phyloP scores from a whole-genome alignment of 2,329 filamentous ascomycete genomes.

The Mariannaea sp. region DNA sequence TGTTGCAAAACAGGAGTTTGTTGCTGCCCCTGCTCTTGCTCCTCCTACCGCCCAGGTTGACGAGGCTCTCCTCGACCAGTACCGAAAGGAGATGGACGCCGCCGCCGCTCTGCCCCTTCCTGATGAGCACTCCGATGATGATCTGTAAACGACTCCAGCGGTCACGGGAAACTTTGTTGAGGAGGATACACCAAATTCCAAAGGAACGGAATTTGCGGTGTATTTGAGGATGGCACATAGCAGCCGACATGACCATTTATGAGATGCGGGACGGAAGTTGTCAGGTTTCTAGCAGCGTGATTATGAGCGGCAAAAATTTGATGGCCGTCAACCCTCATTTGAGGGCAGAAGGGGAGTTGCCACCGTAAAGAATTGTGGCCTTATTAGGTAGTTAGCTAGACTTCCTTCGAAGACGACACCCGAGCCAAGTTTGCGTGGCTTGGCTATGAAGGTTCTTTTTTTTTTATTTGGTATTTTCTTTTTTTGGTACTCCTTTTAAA shows the following conservation, averaged over 20 bases:
- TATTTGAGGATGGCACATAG: conserved; percentile 40
- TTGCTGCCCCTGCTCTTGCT: conserved; percentile 91
- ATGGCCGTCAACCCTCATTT: conserved; percentile 39
- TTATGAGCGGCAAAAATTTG: conserved; percentile 40
- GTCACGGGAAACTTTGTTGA: conserved; percentile 38
- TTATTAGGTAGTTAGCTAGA: conserved; percentile 46
- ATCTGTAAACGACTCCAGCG: conserved; percentile 55
- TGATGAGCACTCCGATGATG: conserved; percentile 85
- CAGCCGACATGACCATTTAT: conserved; percentile 47
- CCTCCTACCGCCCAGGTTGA: conserved; percentile 92
- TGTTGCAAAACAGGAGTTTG: conserved; percentile 75
- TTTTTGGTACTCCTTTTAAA: neutral
- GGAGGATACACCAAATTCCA: conserved; percentile 35
- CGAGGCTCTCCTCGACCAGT: conserved; percentile 77
- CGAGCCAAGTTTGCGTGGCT: conserved; percentile 39
- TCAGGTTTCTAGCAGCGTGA: conserved; percentile 45
- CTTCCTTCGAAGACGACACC: conserved; percentile 41
- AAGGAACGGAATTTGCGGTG: conserved; percentile 32
- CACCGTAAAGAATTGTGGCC: conserved; percentile 40
- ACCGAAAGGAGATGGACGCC: conserved; percentile 85
- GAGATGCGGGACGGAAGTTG: conserved; percentile 42
- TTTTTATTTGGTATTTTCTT: conserved; percentile 18
- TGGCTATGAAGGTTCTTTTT: conserved; percentile 31
- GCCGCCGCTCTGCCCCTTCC: conserved; percentile 86
- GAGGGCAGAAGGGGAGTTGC: conserved; percentile 41